Evolutionary conservation across 805 yeast genomes (phyloP), one percentile per base, ranked within the genome.

Genomic region (Hanseniaspora singularis): DNA sequence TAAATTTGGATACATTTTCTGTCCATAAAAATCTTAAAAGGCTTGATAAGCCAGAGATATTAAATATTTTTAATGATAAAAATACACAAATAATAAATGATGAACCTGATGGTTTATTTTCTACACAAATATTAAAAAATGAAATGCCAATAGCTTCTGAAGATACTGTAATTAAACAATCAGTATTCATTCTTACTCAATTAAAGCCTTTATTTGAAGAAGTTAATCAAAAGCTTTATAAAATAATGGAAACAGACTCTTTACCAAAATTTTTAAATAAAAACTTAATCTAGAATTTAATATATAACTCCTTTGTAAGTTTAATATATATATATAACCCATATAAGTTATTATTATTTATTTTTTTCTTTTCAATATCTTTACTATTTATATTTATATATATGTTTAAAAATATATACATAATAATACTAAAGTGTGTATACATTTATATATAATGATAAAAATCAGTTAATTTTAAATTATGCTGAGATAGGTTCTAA

Each of bases 161-260:
- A 0, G 62, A 61, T 20, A 51, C 53, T 26, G 54, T 62, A 2
- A 54, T 67, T 34, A 55, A 56, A 0, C 63, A 60, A 16, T 62
- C 69, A 8, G 50, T 72, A 43, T 54, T 53, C 6, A 52, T 68
- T 6, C 51, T 76, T 31, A 62, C 63, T 31, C 57, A 60, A 28
- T 53, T 73, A 10, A 64, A 55, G 24, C 71, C 70, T 1, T 61
- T 73, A 14, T 72, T 74, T 43, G 69, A 68, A n/a, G 63, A 64
- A 18, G 73, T 81, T 6, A 65, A 69, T n/a, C 43, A 53, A 10
- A 72, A 71, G 38, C 69, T 81, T 42, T 71, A 71, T 53, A 63
- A 67, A 34, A 61, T 84, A 61, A 76, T 84, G 81, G 81, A 79
- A 53, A 69, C 61, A 30, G 94, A 84, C 62, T 81, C 92, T 7